Percentiles rank a stretch among this genome's conserved stretches.
These are phyloP conservation scores for Lablab purpureus DNA, from an alignment of 306 rosid species.

Conservation along the genomic window DNA sequence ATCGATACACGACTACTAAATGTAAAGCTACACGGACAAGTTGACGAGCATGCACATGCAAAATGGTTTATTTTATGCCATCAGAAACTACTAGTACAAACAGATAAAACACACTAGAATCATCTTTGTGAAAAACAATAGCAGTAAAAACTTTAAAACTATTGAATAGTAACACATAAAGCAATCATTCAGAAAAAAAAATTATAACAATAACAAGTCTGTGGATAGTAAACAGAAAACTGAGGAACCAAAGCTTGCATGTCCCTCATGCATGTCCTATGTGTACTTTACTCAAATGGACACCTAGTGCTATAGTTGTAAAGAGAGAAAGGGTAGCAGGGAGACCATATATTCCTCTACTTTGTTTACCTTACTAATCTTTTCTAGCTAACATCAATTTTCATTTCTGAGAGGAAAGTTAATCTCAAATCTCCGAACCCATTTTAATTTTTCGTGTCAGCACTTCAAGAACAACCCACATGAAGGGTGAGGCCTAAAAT, in stretches of 20 bases:
- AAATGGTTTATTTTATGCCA: not conserved
- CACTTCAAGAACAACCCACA: slow-evolving; percentile 34
- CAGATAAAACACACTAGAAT: not conserved
- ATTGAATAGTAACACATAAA: not conserved
- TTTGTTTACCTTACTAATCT: slow-evolving; percentile 39
- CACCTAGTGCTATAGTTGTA: not conserved
- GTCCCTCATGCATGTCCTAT: not conserved
- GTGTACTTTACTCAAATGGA: not conserved
- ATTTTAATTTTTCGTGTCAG: not conserved
- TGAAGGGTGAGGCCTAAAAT: slow-evolving; percentile 30
- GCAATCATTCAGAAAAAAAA: not conserved
- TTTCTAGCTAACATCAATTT: slow-evolving; percentile 11
- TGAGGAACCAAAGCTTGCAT: slow-evolving; percentile 52
- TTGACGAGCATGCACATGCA: not conserved
- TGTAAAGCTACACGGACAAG: not conserved
- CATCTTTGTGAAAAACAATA: not conserved
- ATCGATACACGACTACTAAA: not conserved
- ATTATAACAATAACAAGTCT: slow-evolving; percentile 4
- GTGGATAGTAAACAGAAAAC: slow-evolving; percentile 54
- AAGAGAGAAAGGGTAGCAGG: not conserved
- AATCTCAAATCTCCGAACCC: slow-evolving; percentile 3
- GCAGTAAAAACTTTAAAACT: not conserved
- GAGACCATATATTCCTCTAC: not conserved
- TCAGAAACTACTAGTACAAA: not conserved
- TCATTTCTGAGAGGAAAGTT: slow-evolving; percentile 1